These are phyloP conservation scores for Moelleriella libera DNA, from an alignment of 2,329 filamentous ascomycete species.

Conservation along the genomic window DNA sequence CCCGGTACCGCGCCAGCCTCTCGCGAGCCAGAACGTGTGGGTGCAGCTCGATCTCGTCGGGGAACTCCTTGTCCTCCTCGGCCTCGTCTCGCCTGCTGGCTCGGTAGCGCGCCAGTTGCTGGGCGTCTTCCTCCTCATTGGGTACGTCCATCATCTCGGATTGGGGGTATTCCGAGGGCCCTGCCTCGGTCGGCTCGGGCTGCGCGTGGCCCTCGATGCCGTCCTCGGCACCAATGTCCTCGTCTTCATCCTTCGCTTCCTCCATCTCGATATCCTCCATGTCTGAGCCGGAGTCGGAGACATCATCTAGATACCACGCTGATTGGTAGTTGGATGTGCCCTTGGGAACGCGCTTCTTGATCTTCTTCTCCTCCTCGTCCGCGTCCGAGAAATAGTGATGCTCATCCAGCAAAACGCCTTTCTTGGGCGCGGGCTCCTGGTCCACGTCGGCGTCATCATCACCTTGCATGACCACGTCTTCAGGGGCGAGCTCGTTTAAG, in stretches of 20 bases:
- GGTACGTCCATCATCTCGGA: conserved; percentile 84
- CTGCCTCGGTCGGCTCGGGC: conserved; percentile 59
- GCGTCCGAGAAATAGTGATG: conserved; percentile 97
- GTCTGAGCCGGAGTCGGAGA: conserved; percentile 78
- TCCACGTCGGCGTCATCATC: conserved; percentile 47
- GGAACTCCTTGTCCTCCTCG: conserved; percentile 86
- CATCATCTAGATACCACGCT: conserved; percentile 77
- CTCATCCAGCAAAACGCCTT: conserved; percentile 86
- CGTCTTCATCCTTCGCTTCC: conserved; percentile 44
- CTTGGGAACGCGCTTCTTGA: conserved; percentile 66
- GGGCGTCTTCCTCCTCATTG: conserved; percentile 66
- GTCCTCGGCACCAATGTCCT: conserved; percentile 61
- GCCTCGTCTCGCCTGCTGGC: conserved; percentile 65
- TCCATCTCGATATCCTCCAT: conserved; percentile 51
- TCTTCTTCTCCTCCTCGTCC: conserved; percentile 34
- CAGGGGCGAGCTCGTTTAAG: conserved; percentile 69
- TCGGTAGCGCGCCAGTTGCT: conserved; percentile 71
- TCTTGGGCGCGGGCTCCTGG: conserved; percentile 37
- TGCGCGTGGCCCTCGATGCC: conserved; percentile 58
- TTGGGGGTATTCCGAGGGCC: conserved; percentile 79
- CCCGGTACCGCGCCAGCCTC: conserved; percentile 72
- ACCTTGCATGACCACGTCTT: conserved; percentile 61
- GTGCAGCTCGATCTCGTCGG: conserved; percentile 90
- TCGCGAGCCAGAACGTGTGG: conserved; percentile 79
- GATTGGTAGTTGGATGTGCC: conserved; percentile 91